Evolutionary conservation across 179 eudicot genomes (phyloP).

Genomic region (Drosera spatulata): DNA sequence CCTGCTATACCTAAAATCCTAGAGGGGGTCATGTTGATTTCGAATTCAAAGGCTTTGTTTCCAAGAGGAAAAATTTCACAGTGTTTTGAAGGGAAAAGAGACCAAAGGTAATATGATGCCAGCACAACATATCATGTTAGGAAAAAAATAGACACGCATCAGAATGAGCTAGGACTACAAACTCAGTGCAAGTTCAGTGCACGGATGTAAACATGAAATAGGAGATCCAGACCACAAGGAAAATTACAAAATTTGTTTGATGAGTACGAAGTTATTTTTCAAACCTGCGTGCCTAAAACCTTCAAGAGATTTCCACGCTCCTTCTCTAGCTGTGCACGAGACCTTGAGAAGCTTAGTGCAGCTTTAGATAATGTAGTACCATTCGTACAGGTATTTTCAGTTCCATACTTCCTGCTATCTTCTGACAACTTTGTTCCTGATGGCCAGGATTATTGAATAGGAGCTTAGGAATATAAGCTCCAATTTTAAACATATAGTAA

Average conservation of each 20-base stretch:
- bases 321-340: constrained; percentile 79
- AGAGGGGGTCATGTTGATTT: too few relatives aligned
- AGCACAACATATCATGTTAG: too few relatives aligned
- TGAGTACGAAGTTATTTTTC: neutral
- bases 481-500: neutral
- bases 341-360: constrained; percentile 60
- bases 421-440: constrained; percentile 84
- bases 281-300: constrained; percentile 90
- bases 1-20: too few relatives aligned
- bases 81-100: too few relatives aligned
- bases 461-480: neutral
- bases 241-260: neutral
- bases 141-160: too few relatives aligned
- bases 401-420: constrained; percentile 85
- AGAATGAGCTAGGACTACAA: too few relatives aligned
- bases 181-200: too few relatives aligned
- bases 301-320: constrained; percentile 68
- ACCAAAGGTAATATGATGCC: too few relatives aligned
- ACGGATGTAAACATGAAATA: too few relatives aligned
- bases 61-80: too few relatives aligned
- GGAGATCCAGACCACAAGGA: neutral
- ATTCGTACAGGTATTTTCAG: constrained; percentile 75
- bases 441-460: neutral
- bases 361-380: constrained; percentile 66
- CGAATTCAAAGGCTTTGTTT: too few relatives aligned